Evolutionary conservation across 306 rosid species (phyloP).

Genomic region (Fragaria ananassa): DNA sequence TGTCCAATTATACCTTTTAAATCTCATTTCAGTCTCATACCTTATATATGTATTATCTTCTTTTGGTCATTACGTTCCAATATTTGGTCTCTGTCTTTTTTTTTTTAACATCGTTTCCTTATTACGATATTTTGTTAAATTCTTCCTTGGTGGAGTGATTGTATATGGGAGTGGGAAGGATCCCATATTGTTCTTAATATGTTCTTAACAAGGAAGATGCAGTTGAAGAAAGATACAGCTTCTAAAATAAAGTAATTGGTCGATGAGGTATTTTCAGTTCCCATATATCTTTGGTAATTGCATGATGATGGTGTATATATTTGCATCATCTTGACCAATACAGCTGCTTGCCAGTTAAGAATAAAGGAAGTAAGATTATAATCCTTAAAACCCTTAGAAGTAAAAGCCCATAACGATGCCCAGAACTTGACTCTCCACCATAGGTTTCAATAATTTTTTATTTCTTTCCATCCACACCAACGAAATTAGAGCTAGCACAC

Average conservation of each 20-base stretch:
- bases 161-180: not conserved
- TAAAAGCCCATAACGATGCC: too few relatives aligned
- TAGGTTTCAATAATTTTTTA: too few relatives aligned
- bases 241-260: constrained; percentile 89
- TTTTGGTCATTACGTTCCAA: not conserved
- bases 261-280: constrained; percentile 68
- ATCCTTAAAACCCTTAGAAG: too few relatives aligned
- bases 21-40: not conserved
- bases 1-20: not conserved
- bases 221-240: constrained; percentile 90
- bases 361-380: too few relatives aligned
- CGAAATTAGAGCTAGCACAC: too few relatives aligned
- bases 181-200: constrained; percentile 34
- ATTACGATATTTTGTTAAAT: not conserved
- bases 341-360: too few relatives aligned
- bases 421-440: too few relatives aligned
- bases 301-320: not conserved
- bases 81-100: not conserved
- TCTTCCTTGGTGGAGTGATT: not conserved
- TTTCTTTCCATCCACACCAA: too few relatives aligned
- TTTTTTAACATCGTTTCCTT: not conserved
- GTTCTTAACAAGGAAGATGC: constrained; percentile 78
- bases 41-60: not conserved
- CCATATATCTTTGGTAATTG: constrained; percentile 10
- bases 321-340: not conserved